These are phyloP conservation scores for Phlebopus sp. DNA, from an alignment of 1,284 basidiomycete species.

Conservation along the genomic window DNA sequence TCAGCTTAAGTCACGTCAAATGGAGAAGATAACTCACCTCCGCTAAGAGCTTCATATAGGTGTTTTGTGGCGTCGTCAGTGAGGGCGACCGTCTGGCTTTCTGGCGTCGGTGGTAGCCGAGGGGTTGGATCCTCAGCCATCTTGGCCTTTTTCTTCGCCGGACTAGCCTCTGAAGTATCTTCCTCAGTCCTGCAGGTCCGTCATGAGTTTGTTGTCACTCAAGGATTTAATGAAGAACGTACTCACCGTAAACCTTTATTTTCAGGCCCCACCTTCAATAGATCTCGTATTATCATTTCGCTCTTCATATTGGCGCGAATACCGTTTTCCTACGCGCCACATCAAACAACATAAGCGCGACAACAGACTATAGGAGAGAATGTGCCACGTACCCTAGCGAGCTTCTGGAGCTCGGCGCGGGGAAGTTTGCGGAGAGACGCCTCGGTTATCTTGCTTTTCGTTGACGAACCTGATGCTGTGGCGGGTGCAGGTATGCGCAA, in stretches of 20 bases:
- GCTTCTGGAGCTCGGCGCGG: constrained; percentile 25
- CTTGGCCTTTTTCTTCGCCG: constrained; percentile 17
- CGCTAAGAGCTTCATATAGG: not conserved
- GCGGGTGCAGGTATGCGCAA: not conserved
- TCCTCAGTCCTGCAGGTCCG: constrained; percentile 11
- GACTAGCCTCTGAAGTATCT: constrained; percentile 9
- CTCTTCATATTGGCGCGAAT: constrained; percentile 29
- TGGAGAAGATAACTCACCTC: constrained; percentile 8
- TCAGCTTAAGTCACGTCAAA: not conserved
- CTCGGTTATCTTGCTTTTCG: constrained; percentile 10
- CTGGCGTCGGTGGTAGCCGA: not conserved
- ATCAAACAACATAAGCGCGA: not conserved
- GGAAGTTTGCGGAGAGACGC: constrained; percentile 23
- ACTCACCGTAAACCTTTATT: constrained; percentile 14
- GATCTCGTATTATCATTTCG: constrained; percentile 22
- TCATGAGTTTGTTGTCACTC: not conserved
- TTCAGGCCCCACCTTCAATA: constrained; percentile 10
- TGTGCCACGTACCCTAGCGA: constrained; percentile 22
- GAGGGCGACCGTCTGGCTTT: not conserved
- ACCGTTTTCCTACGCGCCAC: constrained; percentile 14
- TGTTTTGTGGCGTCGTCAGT: not conserved
- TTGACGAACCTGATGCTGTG: not conserved
- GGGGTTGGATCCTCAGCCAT: not conserved
- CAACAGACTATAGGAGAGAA: not conserved
- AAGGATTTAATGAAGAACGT: not conserved